Conservation (phyloP, 2,329 filamentous ascomycete genomes). For the Epichloe sibirici region DNA sequence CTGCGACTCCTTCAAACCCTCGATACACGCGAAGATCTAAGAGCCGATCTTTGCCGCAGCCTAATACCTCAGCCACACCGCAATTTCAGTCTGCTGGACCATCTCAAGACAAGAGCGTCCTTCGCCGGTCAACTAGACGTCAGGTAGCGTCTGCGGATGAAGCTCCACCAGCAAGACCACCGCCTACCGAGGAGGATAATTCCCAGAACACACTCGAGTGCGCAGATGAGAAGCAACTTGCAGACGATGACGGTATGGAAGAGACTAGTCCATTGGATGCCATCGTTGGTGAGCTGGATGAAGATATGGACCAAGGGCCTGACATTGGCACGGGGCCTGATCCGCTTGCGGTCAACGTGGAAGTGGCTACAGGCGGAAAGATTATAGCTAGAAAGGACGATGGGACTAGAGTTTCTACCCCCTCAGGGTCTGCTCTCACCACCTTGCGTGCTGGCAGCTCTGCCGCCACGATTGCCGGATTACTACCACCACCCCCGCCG, state of each 20-base stretch:
- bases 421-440: conserved; percentile 33
- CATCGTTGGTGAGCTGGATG: conserved; percentile 82
- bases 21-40: conserved; percentile 34
- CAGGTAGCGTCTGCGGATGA: conserved; percentile 40
- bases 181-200: conserved; percentile 47
- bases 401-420: conserved; percentile 74
- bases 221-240: conserved; percentile 78
- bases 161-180: conserved; percentile 36
- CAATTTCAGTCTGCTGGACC: conserved; percentile 31
- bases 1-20: conserved; percentile 30
- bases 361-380: conserved; percentile 75
- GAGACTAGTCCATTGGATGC: conserved; percentile 62
- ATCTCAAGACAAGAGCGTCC: conserved; percentile 44
- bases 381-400: conserved; percentile 88
- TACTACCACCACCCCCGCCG: conserved; percentile 1
- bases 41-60: conserved; percentile 30
- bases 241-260: conserved; percentile 56
- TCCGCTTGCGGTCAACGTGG: conserved; percentile 80
- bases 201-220: conserved; percentile 71
- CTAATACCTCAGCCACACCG: conserved; percentile 29
- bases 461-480: conserved; percentile 11
- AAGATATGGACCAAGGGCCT: conserved; percentile 64
- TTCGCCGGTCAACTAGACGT: conserved; percentile 53
- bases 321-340: conserved; percentile 45
- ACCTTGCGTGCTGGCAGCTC: conserved; percentile 28